These are phyloP conservation scores for Polygonum maritimum DNA, from an alignment of 148 eudicot species.

Conservation along the genomic window DNA sequence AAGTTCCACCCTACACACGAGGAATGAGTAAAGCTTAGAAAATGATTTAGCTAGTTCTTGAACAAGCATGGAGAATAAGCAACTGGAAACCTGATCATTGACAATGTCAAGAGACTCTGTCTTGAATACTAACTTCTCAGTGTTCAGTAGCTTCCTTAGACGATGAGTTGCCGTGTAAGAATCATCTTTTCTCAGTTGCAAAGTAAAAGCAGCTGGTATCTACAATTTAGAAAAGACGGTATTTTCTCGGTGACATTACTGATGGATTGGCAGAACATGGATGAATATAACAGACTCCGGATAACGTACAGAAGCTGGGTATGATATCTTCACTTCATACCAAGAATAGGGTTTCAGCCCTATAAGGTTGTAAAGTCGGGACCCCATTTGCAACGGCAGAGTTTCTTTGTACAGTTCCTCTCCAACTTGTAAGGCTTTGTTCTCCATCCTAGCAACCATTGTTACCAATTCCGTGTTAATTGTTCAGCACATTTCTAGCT, in stretches of 20 bases:
- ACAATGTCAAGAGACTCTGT: slow-evolving; percentile 32
- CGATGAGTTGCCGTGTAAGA: slow-evolving; percentile 37
- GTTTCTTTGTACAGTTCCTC: slow-evolving; percentile 62
- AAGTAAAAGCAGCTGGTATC: slow-evolving; percentile 74
- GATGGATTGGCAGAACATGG: slow-evolving; percentile 3
- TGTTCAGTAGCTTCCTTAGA: slow-evolving; percentile 66
- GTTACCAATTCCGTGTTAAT: background rate
- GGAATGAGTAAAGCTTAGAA: background rate
- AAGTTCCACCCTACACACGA: slow-evolving; percentile 38
- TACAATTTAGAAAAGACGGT: slow-evolving; percentile 18
- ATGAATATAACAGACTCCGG: background rate
- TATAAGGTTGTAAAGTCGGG: slow-evolving; percentile 48
- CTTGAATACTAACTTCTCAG: slow-evolving; percentile 78
- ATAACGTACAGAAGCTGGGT: slow-evolving; percentile 87
- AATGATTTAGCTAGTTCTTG: background rate
- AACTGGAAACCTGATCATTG: slow-evolving; percentile 38
- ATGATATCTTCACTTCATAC: slow-evolving; percentile 99
- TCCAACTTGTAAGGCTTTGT: slow-evolving; percentile 51
- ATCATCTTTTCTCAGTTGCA: slow-evolving; percentile 43
- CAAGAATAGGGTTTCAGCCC: slow-evolving; percentile 58
- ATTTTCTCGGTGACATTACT: background rate
- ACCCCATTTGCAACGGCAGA: slow-evolving; percentile 58
- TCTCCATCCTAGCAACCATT: slow-evolving; percentile 21
- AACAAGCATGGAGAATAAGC: background rate
- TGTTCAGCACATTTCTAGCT: background rate